Conservation (phyloP, 108 stramenopile genomes). For the Bacterosira constricta region DNA sequence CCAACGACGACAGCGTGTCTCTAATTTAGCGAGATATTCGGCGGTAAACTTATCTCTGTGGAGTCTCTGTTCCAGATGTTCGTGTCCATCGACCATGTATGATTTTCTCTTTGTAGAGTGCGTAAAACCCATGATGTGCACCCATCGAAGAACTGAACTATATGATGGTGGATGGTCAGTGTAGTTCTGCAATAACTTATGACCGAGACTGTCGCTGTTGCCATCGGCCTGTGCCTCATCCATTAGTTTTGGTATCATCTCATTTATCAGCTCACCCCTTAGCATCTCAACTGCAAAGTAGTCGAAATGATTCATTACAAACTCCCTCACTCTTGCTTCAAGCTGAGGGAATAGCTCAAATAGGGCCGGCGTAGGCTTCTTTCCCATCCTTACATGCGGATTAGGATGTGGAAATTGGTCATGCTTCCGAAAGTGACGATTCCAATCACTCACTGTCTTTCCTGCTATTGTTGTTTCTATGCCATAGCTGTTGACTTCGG, state of each 20-base stretch:
- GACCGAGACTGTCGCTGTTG: not conserved
- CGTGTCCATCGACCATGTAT: slow-evolving; percentile 3
- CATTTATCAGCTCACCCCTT: slow-evolving; percentile 3
- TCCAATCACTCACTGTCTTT: not conserved
- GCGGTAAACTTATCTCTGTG: not conserved
- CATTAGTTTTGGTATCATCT: not conserved
- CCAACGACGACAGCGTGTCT: not conserved
- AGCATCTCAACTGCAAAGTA: slow-evolving; percentile 7
- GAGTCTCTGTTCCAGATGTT: not conserved
- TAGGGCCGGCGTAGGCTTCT: not conserved
- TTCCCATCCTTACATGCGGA: not conserved
- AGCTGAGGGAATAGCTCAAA: not conserved
- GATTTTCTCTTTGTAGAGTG: not conserved
- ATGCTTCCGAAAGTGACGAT: not conserved
- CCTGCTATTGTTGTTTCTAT: not conserved
- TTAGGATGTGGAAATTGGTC: not conserved
- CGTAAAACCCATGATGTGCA: not conserved
- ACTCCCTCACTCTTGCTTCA: not conserved
- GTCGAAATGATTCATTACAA: not conserved
- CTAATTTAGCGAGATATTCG: not conserved
- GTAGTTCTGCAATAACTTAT: not conserved
- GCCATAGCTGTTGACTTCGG: too few species aligned
- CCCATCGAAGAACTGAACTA: not conserved
- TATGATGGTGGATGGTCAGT: not conserved
- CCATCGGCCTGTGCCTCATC: not conserved